phyloP scores from a whole-genome alignment of 495 filamentous ascomycete genomes.

The Xylaria curta region DNA sequence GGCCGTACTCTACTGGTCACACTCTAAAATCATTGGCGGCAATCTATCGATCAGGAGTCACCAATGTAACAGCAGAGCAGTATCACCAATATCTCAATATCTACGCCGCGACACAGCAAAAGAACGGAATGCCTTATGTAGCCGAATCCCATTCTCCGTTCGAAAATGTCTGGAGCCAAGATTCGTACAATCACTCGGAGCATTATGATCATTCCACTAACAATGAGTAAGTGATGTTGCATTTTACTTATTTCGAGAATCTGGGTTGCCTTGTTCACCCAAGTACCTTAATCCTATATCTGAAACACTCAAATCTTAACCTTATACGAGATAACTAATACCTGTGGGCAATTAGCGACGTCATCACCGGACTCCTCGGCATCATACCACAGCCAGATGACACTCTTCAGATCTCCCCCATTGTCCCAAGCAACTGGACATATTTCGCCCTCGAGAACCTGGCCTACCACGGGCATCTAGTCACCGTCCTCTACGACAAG shows the following conservation, averaged over 20 bases:
- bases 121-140: constrained; percentile 50
- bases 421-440: constrained; percentile 50
- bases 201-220: constrained; percentile 56
- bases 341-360: constrained; percentile 33
- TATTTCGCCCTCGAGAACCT: constrained; percentile 54
- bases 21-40: constrained; percentile 43
- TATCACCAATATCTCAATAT: constrained; percentile 45
- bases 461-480: constrained; percentile 50
- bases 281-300: background rate
- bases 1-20: constrained; percentile 52
- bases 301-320: background rate
- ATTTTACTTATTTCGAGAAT: too few species aligned
- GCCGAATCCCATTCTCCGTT: constrained; percentile 55
- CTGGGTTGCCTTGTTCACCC: background rate
- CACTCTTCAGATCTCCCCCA: constrained; percentile 46
- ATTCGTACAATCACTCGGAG: constrained; percentile 51
- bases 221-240: constrained; percentile 39
- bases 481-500: constrained; percentile 51
- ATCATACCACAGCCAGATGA: constrained; percentile 47
- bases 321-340: background rate
- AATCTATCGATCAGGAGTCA: constrained; percentile 44
- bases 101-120: constrained; percentile 52
- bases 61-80: constrained; percentile 43
- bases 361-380: constrained; percentile 54
- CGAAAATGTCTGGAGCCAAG: constrained; percentile 48